Percentiles rank a stretch among this genome's conserved stretches.
Evolutionary conservation across 2,329 filamentous ascomycete species (phyloP).

Genomic region (Myriangium duriaei): DNA sequence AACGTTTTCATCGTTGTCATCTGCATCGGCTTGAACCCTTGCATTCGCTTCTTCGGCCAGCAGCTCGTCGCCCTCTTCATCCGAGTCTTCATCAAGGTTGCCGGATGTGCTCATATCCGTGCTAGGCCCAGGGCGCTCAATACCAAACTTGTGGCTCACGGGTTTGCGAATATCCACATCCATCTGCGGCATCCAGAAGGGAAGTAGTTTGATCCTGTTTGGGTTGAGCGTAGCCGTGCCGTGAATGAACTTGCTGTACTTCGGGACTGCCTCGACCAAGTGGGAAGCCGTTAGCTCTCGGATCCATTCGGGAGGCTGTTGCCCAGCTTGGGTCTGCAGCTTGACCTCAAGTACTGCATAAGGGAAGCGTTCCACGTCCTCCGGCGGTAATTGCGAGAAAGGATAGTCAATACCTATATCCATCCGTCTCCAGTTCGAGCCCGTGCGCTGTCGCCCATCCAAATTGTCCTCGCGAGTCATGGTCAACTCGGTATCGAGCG

Average conservation of each 20-base stretch:
- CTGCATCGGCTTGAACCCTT: constrained; percentile 17
- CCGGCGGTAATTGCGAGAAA: constrained; percentile 73
- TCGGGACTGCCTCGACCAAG: constrained; percentile 94
- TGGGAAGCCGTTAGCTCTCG: constrained; percentile 85
- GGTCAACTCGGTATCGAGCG: constrained; percentile 86
- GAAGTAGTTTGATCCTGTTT: constrained; percentile 72
- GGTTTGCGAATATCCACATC: constrained; percentile 94
- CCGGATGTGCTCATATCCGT: constrained; percentile 66
- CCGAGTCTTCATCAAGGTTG: constrained; percentile 62
- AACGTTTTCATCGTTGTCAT: constrained; percentile 32
- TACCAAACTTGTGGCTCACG: constrained; percentile 76
- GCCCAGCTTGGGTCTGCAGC: constrained; percentile 87
- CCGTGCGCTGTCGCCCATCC: constrained; percentile 61
- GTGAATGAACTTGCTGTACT: constrained; percentile 99
- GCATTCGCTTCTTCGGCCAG: constrained; percentile 42
- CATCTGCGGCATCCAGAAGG: constrained; percentile 99
- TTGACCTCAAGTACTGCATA: constrained; percentile 97
- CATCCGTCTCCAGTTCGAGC: constrained; percentile 90
- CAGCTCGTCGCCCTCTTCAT: constrained; percentile 50
- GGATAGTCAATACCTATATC: constrained; percentile 96
- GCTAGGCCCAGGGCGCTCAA: constrained; percentile 64
- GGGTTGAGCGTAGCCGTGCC: constrained; percentile 82
- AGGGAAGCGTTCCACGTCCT: constrained; percentile 82
- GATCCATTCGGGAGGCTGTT: constrained; percentile 94
- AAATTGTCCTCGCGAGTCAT: constrained; percentile 94